These are phyloP conservation scores for Russula sp. DNA, from an alignment of 768 basidiomycete species.

Conservation along the genomic window DNA sequence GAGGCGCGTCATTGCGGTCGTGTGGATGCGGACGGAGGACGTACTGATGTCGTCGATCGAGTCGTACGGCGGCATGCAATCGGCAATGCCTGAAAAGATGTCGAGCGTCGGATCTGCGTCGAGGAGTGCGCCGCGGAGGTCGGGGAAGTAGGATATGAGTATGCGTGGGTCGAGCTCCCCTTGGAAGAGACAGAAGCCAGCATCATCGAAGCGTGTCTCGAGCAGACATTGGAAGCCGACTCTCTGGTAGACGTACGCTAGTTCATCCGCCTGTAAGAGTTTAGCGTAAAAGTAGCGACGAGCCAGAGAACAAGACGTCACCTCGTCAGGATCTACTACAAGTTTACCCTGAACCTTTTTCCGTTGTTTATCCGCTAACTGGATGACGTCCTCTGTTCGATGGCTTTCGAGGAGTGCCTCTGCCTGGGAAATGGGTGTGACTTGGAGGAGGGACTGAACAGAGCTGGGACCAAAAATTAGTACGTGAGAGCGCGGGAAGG, in stretches of 20 bases:
- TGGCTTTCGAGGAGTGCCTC: constrained; percentile 63
- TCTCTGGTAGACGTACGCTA: constrained; percentile 74
- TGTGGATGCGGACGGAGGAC: constrained; percentile 35
- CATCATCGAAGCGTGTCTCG: constrained; percentile 80
- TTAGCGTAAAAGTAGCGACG: background rate
- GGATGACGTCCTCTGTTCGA: constrained; percentile 56
- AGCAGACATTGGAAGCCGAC: constrained; percentile 74
- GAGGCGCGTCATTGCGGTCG: constrained; percentile 26
- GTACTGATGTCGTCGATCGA: constrained; percentile 83
- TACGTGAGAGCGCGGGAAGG: constrained; percentile 62
- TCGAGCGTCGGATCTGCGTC: constrained; percentile 49
- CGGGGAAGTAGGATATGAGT: constrained; percentile 73
- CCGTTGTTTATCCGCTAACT: constrained; percentile 54
- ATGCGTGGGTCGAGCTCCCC: constrained; percentile 83
- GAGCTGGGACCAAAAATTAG: constrained; percentile 57
- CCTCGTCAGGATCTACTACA: constrained; percentile 53
- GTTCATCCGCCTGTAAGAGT: constrained; percentile 49
- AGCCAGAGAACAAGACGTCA: constrained; percentile 24
- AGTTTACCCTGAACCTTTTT: constrained; percentile 49
- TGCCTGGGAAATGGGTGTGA: constrained; percentile 66
- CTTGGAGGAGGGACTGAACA: constrained; percentile 60
- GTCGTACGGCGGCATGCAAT: constrained; percentile 60
- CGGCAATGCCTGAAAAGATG: constrained; percentile 69
- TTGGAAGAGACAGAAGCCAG: constrained; percentile 67
- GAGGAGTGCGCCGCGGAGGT: constrained; percentile 64